These are phyloP conservation scores for Artomyces pyxidatus DNA, from an alignment of 768 basidiomycete species.

Conservation along the genomic window DNA sequence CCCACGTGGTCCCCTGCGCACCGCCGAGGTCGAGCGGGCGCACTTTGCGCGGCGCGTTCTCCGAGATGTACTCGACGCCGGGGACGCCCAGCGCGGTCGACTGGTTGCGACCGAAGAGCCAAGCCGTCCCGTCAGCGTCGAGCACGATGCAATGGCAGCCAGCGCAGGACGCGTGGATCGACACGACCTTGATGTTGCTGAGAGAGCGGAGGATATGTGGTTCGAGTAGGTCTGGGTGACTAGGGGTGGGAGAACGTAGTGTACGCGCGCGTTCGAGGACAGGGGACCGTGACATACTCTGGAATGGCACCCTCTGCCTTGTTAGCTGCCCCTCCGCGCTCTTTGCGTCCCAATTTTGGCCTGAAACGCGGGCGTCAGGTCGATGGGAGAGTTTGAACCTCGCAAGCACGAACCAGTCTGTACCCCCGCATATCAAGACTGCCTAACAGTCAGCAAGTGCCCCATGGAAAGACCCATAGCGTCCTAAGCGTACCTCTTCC, in stretches of 20 bases:
- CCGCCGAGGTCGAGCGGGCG: slow-evolving; percentile 57
- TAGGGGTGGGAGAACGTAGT: slow-evolving; percentile 16
- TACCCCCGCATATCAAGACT: slow-evolving; percentile 85
- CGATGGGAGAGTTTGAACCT: slow-evolving; percentile 11
- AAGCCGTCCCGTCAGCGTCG: slow-evolving; percentile 71
- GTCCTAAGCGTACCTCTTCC: too few relatives aligned
- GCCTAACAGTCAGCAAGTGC: background rate
- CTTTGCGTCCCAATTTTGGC: slow-evolving; percentile 14
- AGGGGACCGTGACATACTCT: background rate
- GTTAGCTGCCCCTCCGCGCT: slow-evolving; percentile 14
- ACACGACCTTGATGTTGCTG: slow-evolving; percentile 64
- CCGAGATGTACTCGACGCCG: slow-evolving; percentile 46
- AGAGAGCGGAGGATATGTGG: slow-evolving; percentile 88
- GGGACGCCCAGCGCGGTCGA: slow-evolving; percentile 58
- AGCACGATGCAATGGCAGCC: slow-evolving; percentile 72
- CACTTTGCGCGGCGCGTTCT: slow-evolving; percentile 63
- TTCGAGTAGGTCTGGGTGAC: slow-evolving; percentile 75
- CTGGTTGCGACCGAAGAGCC: slow-evolving; percentile 85
- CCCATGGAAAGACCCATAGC: too few relatives aligned
- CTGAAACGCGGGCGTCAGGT: background rate
- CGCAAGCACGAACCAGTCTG: slow-evolving; percentile 62
- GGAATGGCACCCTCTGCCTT: slow-evolving; percentile 8
- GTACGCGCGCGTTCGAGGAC: slow-evolving; percentile 2
- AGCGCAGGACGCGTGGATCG: slow-evolving; percentile 68
- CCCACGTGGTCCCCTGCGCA: slow-evolving; percentile 42